A percentile compares a stretch with the other conserved stretches of the same genome.
phyloP scores from a whole-genome alignment of 108 stramenopile species.

The Cylindrotheca fusiformis region DNA sequence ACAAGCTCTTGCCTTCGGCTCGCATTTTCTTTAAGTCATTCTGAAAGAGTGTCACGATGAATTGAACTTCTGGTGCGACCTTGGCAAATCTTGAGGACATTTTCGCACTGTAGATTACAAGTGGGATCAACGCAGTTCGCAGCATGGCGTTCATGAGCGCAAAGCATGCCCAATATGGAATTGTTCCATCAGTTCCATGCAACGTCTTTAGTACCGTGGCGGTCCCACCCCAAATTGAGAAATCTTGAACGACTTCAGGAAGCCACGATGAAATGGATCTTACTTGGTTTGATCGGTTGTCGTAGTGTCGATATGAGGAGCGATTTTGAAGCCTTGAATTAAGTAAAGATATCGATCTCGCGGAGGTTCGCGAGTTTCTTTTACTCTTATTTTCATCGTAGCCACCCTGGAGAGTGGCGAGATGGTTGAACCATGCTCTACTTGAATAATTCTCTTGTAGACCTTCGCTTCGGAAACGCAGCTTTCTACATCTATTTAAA shows the following conservation, averaged over 20 bases:
- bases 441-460: no score
- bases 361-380: no score
- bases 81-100: constrained; percentile 64
- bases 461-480: no score
- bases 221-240: constrained; percentile 70
- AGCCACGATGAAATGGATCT: constrained; percentile 36
- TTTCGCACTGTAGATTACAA: constrained; percentile 68
- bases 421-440: no score
- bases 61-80: constrained; percentile 83
- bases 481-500: no score
- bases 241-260: constrained; percentile 48
- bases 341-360: neutral
- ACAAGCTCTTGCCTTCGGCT: constrained; percentile 29
- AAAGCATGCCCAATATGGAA: constrained; percentile 83
- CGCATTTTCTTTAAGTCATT: constrained; percentile 62
- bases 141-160: constrained; percentile 64
- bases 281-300: neutral
- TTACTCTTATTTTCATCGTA: no score
- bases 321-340: neutral
- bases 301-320: neutral
- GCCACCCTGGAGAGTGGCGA: no score
- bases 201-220: constrained; percentile 56
- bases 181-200: constrained; percentile 37
- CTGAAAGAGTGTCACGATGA: constrained; percentile 61
- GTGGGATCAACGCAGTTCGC: constrained; percentile 59